Evolutionary conservation across 257 asterid species (phyloP).

Genomic region (Vinca minor): DNA sequence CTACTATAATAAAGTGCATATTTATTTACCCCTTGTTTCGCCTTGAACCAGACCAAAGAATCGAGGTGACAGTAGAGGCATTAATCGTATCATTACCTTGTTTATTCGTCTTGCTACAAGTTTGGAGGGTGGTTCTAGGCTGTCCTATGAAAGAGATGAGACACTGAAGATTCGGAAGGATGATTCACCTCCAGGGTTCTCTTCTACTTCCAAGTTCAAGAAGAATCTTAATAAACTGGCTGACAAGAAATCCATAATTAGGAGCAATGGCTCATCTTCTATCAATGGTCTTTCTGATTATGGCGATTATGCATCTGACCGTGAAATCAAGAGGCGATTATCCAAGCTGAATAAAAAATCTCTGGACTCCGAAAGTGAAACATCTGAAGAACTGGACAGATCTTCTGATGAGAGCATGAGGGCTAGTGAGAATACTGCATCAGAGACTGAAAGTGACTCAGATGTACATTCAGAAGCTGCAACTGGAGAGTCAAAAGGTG

Average conservation of each 20-base stretch:
- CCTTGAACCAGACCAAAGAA: slow-evolving; percentile 46
- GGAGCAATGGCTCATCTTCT: slow-evolving; percentile 53
- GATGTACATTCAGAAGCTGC: slow-evolving; percentile 53
- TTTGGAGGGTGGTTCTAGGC: slow-evolving; percentile 64
- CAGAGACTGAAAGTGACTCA: slow-evolving; percentile 82
- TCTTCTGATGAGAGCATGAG: slow-evolving; percentile 60
- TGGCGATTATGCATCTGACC: slow-evolving; percentile 80
- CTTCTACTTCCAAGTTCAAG: slow-evolving; percentile 55
- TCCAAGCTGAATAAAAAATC: slow-evolving; percentile 73
- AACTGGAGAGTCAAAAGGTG: slow-evolving; percentile 50
- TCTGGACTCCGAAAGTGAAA: slow-evolving; percentile 73
- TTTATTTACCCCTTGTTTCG: neutral
- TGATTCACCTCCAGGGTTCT: slow-evolving; percentile 79
- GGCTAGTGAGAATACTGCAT: slow-evolving; percentile 66
- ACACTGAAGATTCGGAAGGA: slow-evolving; percentile 56
- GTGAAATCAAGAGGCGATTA: slow-evolving; percentile 76
- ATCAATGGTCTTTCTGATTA: slow-evolving; percentile 50
- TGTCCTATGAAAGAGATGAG: slow-evolving; percentile 45
- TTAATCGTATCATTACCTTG: slow-evolving; percentile 54
- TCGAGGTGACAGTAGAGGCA: slow-evolving; percentile 53
- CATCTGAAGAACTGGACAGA: slow-evolving; percentile 68
- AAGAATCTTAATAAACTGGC: slow-evolving; percentile 46
- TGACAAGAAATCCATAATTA: slow-evolving; percentile 55
- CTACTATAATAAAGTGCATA: neutral
- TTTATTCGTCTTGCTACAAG: slow-evolving; percentile 75